A percentile compares a stretch with the other conserved stretches of the same genome.
phyloP scores from a whole-genome alignment of 768 basidiomycete species.

The Boletus speciosus region DNA sequence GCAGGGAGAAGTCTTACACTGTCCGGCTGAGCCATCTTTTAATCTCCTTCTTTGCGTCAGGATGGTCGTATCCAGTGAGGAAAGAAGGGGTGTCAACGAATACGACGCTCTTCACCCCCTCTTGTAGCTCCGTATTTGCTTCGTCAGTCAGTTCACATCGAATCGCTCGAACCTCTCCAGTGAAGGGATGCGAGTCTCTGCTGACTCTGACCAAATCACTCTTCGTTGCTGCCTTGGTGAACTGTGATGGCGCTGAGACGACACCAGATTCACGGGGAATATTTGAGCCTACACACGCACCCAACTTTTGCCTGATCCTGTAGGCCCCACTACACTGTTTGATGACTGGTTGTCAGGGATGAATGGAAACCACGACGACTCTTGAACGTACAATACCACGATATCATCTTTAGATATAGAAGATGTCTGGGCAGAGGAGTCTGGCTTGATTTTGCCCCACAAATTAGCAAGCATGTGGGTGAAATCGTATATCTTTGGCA shows the following conservation, averaged over 20 bases:
- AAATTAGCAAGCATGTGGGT: background rate
- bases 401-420: slow-evolving; percentile 15
- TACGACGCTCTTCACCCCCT: slow-evolving; percentile 9
- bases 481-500: background rate
- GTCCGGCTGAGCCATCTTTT: background rate
- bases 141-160: slow-evolving; percentile 13
- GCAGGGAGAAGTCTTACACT: background rate
- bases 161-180: slow-evolving; percentile 9
- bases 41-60: slow-evolving; percentile 6
- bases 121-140: background rate
- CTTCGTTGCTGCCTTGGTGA: slow-evolving; percentile 10
- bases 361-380: background rate
- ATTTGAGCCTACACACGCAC: background rate
- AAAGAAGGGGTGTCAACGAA: slow-evolving; percentile 24
- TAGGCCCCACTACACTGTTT: slow-evolving; percentile 16
- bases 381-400: slow-evolving; percentile 18
- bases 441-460: slow-evolving; percentile 15
- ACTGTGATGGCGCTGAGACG: slow-evolving; percentile 4
- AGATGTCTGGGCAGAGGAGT: background rate
- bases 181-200: slow-evolving; percentile 1
- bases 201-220: background rate
- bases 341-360: background rate
- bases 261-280: background rate
- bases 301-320: slow-evolving; percentile 22
- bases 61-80: slow-evolving; percentile 5